Evolutionary conservation across 768 basidiomycete species (phyloP).

Genomic region (Collybiopsis luxurians): DNA sequence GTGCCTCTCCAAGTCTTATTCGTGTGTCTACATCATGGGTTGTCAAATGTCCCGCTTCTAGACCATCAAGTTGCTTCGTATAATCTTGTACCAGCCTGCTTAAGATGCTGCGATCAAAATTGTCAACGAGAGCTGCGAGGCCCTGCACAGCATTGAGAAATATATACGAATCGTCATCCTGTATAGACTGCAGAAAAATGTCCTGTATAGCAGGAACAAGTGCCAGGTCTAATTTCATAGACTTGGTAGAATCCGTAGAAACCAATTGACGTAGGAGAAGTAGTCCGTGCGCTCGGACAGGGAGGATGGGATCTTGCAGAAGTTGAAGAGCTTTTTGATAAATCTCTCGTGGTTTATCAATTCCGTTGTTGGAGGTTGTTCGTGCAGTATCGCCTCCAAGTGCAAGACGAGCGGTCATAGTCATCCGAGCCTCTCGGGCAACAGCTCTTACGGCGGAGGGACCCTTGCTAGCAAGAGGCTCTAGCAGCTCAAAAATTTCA

Average conservation of each 20-base stretch:
- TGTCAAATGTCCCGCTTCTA: constrained; percentile 42
- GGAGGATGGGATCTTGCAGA: constrained; percentile 87
- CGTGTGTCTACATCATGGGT: constrained; percentile 71
- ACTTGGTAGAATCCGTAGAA: constrained; percentile 27
- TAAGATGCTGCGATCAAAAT: constrained; percentile 71
- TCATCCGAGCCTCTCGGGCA: constrained; percentile 77
- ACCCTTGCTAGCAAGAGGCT: constrained; percentile 47
- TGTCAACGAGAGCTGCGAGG: constrained; percentile 80
- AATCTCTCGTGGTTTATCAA: constrained; percentile 52
- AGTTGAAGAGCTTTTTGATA: constrained; percentile 89
- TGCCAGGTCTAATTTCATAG: constrained; percentile 44
- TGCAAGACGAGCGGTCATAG: constrained; percentile 79
- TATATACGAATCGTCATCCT: constrained; percentile 95
- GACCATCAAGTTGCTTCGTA: constrained; percentile 46
- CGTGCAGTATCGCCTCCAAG: constrained; percentile 23
- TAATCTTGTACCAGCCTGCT: constrained; percentile 67
- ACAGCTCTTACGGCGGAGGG: constrained; percentile 50
- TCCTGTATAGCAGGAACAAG: constrained; percentile 82
- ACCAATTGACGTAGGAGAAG: constrained; percentile 80
- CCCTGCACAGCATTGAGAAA: constrained; percentile 93
- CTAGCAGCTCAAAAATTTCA: constrained; percentile 67
- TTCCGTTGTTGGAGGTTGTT: constrained; percentile 13
- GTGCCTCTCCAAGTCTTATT: constrained; percentile 81
- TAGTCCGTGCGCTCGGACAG: constrained; percentile 92
- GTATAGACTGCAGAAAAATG: constrained; percentile 80